Evolutionary conservation across 2,329 filamentous ascomycete species (phyloP), one percentile per base, ranked within the genome.

Genomic region (Alternaria infectoria): DNA sequence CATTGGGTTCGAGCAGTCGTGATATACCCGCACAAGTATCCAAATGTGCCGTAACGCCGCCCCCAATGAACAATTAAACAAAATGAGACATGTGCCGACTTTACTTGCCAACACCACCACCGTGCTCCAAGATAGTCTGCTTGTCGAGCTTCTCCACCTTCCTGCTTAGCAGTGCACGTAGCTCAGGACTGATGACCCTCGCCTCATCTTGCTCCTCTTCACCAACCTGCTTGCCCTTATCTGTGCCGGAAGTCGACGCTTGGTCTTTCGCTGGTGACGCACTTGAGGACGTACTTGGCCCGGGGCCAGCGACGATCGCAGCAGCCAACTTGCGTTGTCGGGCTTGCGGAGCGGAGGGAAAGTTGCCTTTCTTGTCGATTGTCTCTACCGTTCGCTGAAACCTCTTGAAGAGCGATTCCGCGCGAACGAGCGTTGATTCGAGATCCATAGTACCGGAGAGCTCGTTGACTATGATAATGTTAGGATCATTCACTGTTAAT

Each of bases 361-460:
- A 96, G 74, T 92, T 93, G 55, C 90, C 86, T 79, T 96, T 96
- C 82, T 96, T 95, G 80, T 99, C 96, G 36, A 97, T 90, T 0
- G 93, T 91, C 74, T 98, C 93, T 11, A 99, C 91, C 2, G 93
- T 90, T 47, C 93, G 88, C 74, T 96, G 90, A 81, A 97, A 99
- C 54, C 92, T 90, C 66, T 88, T 89, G 84, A 96, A 99, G 3
- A 99, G 87, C 0, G 89, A 87, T 80, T 99, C 96, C 11, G 96
- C 96, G 30, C 94, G 89, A 63, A 97, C 89, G 17, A 98, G 87
- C 0, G 93, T 96, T 1, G 91, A 91, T 56, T 93, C 87, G 0
- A 99, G 87, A 70, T 99, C 96, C 75, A 99, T 98, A 2, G 91
- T 96, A 68, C 91, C 91, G 6, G 93, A 97, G 1, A 99, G 87